phyloP scores from a whole-genome alignment of 768 basidiomycete genomes.

The Leccinellum rugosiceps region DNA sequence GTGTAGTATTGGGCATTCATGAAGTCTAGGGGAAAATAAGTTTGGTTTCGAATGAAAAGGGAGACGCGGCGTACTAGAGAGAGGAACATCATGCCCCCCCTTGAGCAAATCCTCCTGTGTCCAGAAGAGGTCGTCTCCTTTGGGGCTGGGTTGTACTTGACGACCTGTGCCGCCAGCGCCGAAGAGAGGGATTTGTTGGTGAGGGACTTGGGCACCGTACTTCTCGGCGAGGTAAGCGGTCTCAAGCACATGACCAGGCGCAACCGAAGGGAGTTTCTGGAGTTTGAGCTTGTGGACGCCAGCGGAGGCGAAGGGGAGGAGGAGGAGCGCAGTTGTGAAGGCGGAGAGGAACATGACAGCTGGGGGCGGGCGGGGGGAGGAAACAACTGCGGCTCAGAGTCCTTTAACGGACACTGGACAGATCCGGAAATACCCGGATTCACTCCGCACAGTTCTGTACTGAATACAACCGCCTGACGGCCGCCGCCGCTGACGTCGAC shows the following conservation, averaged over 20 bases:
- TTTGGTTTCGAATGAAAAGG: background rate
- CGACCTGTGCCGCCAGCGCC: slow-evolving; percentile 76
- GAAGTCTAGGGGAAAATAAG: slow-evolving; percentile 59
- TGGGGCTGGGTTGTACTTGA: slow-evolving; percentile 44
- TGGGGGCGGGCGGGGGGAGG: slow-evolving; percentile 14
- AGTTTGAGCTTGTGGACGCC: slow-evolving; percentile 85
- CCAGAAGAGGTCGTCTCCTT: slow-evolving; percentile 70
- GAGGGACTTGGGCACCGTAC: slow-evolving; percentile 57
- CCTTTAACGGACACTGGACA: slow-evolving; percentile 23
- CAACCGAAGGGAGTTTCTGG: slow-evolving; percentile 71
- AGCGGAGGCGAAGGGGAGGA: slow-evolving; percentile 47
- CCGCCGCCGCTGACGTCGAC: slow-evolving; percentile 6
- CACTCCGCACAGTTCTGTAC: background rate
- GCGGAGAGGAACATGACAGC: slow-evolving; percentile 43
- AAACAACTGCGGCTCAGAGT: slow-evolving; percentile 2
- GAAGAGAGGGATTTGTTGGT: slow-evolving; percentile 58
- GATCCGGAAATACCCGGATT: slow-evolving; percentile 23
- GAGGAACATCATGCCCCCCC: slow-evolving; percentile 83
- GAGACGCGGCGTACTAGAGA: slow-evolving; percentile 51
- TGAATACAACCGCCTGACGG: background rate
- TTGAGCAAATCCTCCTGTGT: slow-evolving; percentile 67
- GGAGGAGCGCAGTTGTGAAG: slow-evolving; percentile 34
- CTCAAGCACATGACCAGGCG: slow-evolving; percentile 64
- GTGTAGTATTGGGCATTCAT: slow-evolving; percentile 98
- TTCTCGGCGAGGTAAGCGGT: slow-evolving; percentile 90